A percentile compares a stretch with the other conserved stretches of the same genome.
Conservation (phyloP, 208 protist species). For the Vickermania ingenoplastis region DNA sequence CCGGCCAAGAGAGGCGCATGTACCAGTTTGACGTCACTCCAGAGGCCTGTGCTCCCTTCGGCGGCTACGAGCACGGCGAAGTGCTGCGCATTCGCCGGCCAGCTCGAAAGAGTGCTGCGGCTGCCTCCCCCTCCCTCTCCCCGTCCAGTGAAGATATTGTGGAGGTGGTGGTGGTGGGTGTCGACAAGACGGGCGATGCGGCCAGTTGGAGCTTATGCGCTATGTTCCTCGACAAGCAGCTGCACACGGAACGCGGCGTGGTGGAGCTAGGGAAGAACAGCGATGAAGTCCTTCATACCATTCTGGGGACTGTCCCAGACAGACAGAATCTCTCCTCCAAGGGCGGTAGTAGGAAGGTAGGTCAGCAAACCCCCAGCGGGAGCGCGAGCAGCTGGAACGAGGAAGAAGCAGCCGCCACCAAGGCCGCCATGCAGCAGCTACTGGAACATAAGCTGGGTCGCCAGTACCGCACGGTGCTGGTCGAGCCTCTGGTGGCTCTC, state of each 20-base stretch:
- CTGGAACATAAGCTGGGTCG: slow-evolving; percentile 17
- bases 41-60: slow-evolving; percentile 48
- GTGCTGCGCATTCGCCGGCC: slow-evolving; percentile 33
- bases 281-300: slow-evolving; percentile 20
- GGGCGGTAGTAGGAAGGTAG: too few species aligned
- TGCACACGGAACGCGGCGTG: slow-evolving; percentile 30
- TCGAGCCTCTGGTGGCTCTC: slow-evolving; percentile 29
- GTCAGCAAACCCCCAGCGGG: too few species aligned
- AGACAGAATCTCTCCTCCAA: too few species aligned
- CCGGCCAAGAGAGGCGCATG: slow-evolving; percentile 20
- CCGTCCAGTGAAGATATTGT: not conserved
- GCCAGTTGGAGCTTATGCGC: slow-evolving; percentile 49
- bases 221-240: slow-evolving; percentile 24
- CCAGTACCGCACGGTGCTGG: slow-evolving; percentile 17
- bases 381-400: too few species aligned
- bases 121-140: too few species aligned
- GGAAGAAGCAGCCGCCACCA: not conserved
- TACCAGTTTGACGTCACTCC: slow-evolving; percentile 50
- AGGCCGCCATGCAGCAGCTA: slow-evolving; percentile 8
- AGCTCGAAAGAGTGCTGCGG: too few species aligned
- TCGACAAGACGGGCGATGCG: slow-evolving; percentile 50
- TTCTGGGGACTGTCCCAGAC: too few species aligned
- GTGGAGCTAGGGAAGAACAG: slow-evolving; percentile 60
- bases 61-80: slow-evolving; percentile 57
- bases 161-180: slow-evolving; percentile 42